Base-by-base conservation (phyloP, 1,139 yeast species). In the Ashbya aceris region DNA sequence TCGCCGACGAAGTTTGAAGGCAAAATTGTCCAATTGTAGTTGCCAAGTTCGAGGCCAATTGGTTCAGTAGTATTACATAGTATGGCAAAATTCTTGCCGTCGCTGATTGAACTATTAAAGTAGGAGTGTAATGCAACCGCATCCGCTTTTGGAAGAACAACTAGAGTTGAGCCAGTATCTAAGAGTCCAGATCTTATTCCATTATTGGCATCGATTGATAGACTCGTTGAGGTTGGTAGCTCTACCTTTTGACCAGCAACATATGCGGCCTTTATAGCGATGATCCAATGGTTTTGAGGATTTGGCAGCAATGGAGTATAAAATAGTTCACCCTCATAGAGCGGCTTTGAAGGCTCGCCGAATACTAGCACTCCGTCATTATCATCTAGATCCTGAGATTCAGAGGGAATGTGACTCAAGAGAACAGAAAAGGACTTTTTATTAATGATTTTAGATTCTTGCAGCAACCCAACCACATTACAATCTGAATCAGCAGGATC, bases 101-200 rank as follows among this genome's bases (percentile, higher is more conserved):
- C 84, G 8, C 79, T 69, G 42, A 74, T 60, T 7, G 77, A 63
- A 30, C 65, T 59, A 20, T 60, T 51, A 42, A 81, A 78, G 52
- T 67, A 76, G 10, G 73, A 54, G 53, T 79, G 85, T 10, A 79
- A 45, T 23, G 49, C 60, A 33, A 68, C 52, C 1, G 85, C 84
- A 52, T 79, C 84, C 14, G 59, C 61, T n/a, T 70, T 61, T 2
- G 83, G 78, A 40, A 77, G 60, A 6, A 76, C 75, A 23, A 79
- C 60, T 2, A 81, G 73, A 0, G 85, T 79, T 1, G 85, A 78
- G 12, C 85, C 86, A 9, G 83, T 76, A 54, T 79, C 87, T 26
- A 79, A 65, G 35, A 79, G 67, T 4, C 77, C 79, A 3, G 63
- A 54, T 56, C 78, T 65, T 32, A 17, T 17, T 3, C 23, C 23